Conservation (phyloP, 2,329 filamentous ascomycete genomes). For the Cercospora zeina region DNA sequence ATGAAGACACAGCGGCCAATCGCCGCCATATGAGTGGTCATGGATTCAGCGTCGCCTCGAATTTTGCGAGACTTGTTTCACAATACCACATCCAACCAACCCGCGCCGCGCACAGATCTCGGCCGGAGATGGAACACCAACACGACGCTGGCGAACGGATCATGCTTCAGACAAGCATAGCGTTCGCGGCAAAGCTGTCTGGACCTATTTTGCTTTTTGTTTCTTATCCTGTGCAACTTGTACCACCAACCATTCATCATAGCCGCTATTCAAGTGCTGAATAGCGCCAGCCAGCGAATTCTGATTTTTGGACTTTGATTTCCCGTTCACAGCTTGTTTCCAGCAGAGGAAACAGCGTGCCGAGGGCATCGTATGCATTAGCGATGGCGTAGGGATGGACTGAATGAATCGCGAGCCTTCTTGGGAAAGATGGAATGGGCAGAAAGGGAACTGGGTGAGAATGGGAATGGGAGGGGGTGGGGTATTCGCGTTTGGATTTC, state of each 20-base stretch:
- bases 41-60: background rate
- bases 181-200: background rate
- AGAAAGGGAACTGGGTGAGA: background rate
- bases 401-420: background rate
- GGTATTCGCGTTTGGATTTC: no score
- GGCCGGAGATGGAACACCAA: background rate
- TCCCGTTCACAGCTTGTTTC: background rate
- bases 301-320: conserved; percentile 11
- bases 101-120: background rate
- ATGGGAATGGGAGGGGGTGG: background rate
- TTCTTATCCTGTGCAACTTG: conserved; percentile 42
- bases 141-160: background rate
- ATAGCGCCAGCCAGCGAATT: conserved; percentile 26
- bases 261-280: conserved; percentile 37
- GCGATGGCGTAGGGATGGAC: background rate
- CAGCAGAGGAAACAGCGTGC: background rate
- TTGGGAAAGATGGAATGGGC: background rate
- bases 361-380: background rate
- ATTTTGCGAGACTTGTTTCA: conserved; percentile 4
- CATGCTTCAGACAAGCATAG: background rate
- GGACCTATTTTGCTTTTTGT: background rate
- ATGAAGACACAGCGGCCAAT: background rate
- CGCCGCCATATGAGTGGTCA: background rate
- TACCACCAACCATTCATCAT: conserved; percentile 3
- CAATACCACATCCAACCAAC: background rate